A percentile compares a stretch with the other conserved stretches of the same genome.
Conservation (phyloP, 768 basidiomycete species). For the Artomyces pyxidatus region DNA sequence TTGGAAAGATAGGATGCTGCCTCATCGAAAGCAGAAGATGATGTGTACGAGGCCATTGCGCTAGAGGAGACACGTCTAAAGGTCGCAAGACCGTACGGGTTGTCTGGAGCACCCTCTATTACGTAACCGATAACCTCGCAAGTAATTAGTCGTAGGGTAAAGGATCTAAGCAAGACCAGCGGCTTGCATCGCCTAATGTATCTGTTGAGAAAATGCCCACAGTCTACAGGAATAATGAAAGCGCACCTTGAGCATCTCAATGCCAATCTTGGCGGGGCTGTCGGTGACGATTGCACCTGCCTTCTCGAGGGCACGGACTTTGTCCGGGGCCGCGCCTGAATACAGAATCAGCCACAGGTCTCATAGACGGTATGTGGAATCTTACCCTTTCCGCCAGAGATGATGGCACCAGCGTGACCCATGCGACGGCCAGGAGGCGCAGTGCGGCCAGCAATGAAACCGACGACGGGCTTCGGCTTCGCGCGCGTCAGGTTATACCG, state of each 20-base stretch:
- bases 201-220: constrained; percentile 10
- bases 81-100: neutral
- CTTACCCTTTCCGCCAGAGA: constrained; percentile 91
- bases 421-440: constrained; percentile 97
- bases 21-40: constrained; percentile 39
- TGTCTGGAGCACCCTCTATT: constrained; percentile 24
- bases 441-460: constrained; percentile 96
- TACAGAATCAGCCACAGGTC: neutral
- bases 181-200: constrained; percentile 63
- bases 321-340: constrained; percentile 83
- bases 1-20: constrained; percentile 61
- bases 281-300: constrained; percentile 93
- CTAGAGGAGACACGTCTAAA: neutral
- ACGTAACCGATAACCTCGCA: constrained; percentile 23
- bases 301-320: constrained; percentile 82
- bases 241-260: constrained; percentile 78
- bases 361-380: neutral
- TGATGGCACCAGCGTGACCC: constrained; percentile 98
- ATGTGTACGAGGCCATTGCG: constrained; percentile 19
- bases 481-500: constrained; percentile 83
- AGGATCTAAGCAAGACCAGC: constrained; percentile 58
- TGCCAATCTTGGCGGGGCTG: constrained; percentile 92
- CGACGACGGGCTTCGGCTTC: constrained; percentile 91
- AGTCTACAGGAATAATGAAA: too few relatives aligned
- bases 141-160: constrained; percentile 17